Base-by-base conservation (phyloP, 345 rosid genomes). In the Clausena lansium region DNA sequence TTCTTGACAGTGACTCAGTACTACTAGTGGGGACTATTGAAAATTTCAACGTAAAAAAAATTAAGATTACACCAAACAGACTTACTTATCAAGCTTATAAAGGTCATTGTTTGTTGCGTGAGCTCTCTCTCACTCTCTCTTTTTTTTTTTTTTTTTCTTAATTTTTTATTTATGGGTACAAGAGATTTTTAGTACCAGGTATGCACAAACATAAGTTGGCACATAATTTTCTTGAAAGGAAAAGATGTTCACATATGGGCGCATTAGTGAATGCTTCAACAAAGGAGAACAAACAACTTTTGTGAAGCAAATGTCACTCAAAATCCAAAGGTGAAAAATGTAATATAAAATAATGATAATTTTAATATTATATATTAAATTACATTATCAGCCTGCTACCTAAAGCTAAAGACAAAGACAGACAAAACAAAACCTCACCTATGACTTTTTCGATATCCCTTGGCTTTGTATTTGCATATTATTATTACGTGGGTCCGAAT, bases 251-350 rank as follows among this genome's bases (percentile, higher is more conserved):
- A 27, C 30, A 17, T 0, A 24, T 4, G 30, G 28, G 33, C 19
- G 20, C 57, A 11, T 45, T 45, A 74, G 30, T 66, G 61, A 66
- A 71, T 82, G 80, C 69, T 60, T 64, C 69, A 75, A 62, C 52
- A 74, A 77, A 77, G 83, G 36, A 79, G 78, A 70, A 58, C 83
- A 77, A 70, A 50, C 83, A 74, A 14, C 55, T 36, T 70, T 73
- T 60, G 30, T 4, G 47, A 58, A 72, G 45, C 65, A 76, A 45
- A 27, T 69, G 35, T 70, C 66, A 63, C 67, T 41, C 24, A 22
- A 47, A 45, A 45, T 45, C 50, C 50, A 45, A 45, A 45, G 50
- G 17, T 13, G 50, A 45, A 45, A 45, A 45, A 45, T 45, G 5
- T 45, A 45, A 3, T 9, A 45, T 45, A 45, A 45, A 0, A 13